Evolutionary conservation across 192 early-diverging fungal species (phyloP).

Genomic region (Coemansia sp.): DNA sequence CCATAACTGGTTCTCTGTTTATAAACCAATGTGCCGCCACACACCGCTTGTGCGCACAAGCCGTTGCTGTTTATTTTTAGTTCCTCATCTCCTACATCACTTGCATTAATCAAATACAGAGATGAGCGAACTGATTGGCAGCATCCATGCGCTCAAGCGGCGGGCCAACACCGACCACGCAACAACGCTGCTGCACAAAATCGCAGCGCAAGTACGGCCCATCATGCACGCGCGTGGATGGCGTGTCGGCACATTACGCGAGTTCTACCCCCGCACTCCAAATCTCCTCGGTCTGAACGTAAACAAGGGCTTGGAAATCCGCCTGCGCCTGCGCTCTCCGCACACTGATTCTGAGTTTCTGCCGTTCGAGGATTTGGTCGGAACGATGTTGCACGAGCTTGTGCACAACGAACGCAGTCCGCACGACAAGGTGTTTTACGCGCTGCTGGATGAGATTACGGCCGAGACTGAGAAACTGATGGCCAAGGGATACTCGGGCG

Average conservation of each 20-base stretch:
- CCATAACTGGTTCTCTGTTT: background rate
- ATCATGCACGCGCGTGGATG: constrained; percentile 41
- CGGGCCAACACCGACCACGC: constrained; percentile 15
- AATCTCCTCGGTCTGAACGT: constrained; percentile 42
- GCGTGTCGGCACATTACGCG: constrained; percentile 26
- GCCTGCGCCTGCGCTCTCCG: constrained; percentile 31
- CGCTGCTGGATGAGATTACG: constrained; percentile 29
- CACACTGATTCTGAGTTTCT: constrained; percentile 25
- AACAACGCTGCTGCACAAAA: constrained; percentile 25
- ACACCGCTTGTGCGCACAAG: too few species aligned
- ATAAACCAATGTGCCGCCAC: background rate
- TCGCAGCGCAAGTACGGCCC: constrained; percentile 36
- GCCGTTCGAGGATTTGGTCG: constrained; percentile 31
- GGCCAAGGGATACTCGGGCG: constrained; percentile 36
- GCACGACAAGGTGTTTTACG: constrained; percentile 39
- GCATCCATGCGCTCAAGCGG: constrained; percentile 31
- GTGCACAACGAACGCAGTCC: constrained; percentile 40
- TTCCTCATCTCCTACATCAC: too few species aligned
- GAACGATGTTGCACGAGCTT: constrained; percentile 52
- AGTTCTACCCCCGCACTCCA: constrained; percentile 34
- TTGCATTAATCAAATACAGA: background rate
- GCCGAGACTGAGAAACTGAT: constrained; percentile 30
- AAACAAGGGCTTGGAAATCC: constrained; percentile 39
- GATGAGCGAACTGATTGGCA: constrained; percentile 28
- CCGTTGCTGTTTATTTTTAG: too few species aligned